Evolutionary conservation across 148 eudicot genomes (phyloP).

Genomic region (Talinum fruticosum): DNA sequence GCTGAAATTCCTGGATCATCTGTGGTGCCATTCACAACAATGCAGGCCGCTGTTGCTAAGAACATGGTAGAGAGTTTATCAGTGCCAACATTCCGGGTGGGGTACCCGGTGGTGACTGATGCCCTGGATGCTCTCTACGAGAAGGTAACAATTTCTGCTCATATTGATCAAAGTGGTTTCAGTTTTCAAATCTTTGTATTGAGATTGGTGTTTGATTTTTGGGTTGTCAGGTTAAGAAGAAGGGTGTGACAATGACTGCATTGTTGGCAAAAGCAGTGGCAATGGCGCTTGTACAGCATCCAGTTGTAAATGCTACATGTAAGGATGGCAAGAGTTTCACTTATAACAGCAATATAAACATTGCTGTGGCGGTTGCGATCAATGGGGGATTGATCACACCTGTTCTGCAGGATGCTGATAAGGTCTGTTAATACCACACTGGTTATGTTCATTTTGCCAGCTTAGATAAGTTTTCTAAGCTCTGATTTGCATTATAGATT

Average conservation of each 20-base stretch:
- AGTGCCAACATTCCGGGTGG: constrained; percentile 80
- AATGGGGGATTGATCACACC: constrained; percentile 96
- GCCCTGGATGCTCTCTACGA: constrained; percentile 78
- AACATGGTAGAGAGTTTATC: constrained; percentile 81
- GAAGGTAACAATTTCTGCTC: constrained; percentile 42
- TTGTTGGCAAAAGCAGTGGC: constrained; percentile 86
- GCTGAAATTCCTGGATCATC: constrained; percentile 72
- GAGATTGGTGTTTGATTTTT: constrained; percentile 1
- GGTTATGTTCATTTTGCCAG: not conserved
- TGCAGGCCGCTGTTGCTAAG: constrained; percentile 77
- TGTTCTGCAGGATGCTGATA: constrained; percentile 92
- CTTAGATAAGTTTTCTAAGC: not conserved
- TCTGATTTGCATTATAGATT: not conserved
- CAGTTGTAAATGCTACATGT: constrained; percentile 71
- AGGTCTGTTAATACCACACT: constrained; percentile 40
- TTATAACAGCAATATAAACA: constrained; percentile 71
- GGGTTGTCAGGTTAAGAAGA: constrained; percentile 59
- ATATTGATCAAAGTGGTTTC: not conserved
- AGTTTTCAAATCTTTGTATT: not conserved
- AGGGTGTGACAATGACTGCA: constrained; percentile 91
- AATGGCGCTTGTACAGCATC: constrained; percentile 90
- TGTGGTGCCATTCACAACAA: constrained; percentile 78
- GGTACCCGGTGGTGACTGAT: constrained; percentile 70
- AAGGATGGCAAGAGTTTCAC: constrained; percentile 91
- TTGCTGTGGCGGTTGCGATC: constrained; percentile 95